These are phyloP conservation scores for Bipolaris oryzae DNA, from an alignment of 2,329 filamentous ascomycete species.

Conservation along the genomic window DNA sequence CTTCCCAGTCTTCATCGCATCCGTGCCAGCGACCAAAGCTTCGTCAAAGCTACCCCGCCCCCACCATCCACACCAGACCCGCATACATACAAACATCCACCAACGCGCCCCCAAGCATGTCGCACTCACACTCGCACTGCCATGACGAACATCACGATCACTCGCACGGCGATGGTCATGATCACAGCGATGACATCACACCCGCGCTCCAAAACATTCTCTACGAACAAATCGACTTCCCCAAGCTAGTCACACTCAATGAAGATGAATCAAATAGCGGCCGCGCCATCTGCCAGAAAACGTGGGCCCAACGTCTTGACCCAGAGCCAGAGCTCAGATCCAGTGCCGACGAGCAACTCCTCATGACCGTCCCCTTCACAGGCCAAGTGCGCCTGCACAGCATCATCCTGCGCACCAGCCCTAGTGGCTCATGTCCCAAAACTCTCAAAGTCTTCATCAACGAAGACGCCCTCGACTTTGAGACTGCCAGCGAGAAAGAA, in stretches of 20 bases:
- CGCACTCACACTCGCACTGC: conserved; percentile 16
- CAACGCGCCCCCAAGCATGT: conserved; percentile 10
- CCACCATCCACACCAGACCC: conserved; percentile 13
- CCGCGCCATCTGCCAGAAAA: conserved; percentile 80
- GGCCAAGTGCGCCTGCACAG: conserved; percentile 92
- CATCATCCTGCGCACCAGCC: conserved; percentile 81
- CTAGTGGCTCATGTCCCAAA: conserved; percentile 71
- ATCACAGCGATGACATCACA: conserved; percentile 90
- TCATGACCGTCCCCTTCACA: conserved; percentile 92
- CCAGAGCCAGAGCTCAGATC: conserved; percentile 77
- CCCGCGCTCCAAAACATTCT: conserved; percentile 89
- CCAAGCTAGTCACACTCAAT: conserved; percentile 82
- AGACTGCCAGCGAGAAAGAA: conserved; percentile 69
- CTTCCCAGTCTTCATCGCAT: background rate
- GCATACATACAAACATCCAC: conserved; percentile 6
- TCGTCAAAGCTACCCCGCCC: conserved; percentile 39
- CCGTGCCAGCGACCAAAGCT: background rate
- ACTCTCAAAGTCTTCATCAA: conserved; percentile 91
- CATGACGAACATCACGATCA: conserved; percentile 41
- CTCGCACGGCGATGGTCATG: conserved; percentile 60
- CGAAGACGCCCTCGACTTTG: conserved; percentile 81
- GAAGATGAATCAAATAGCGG: conserved; percentile 74
- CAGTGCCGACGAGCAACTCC: conserved; percentile 89
- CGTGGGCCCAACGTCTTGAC: conserved; percentile 80
- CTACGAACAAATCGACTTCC: conserved; percentile 91